Evolutionary conservation across 2,329 filamentous ascomycete genomes (phyloP).

Genomic region (Colletotrichum lindemuthianum): DNA sequence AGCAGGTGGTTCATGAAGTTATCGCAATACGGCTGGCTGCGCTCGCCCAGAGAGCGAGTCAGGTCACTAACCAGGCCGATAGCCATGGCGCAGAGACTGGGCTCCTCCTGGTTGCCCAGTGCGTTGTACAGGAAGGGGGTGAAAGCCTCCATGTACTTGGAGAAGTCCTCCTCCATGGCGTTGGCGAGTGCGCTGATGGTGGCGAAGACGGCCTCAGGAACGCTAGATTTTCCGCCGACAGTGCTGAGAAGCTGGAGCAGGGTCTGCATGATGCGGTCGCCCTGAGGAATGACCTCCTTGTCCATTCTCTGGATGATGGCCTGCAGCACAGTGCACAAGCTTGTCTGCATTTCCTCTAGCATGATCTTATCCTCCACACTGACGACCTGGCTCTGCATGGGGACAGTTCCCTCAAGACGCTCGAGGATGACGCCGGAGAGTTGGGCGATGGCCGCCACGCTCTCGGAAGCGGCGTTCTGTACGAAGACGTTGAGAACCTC

Average conservation of each 20-base stretch:
- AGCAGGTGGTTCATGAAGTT: conserved; percentile 98
- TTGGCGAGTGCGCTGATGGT: conserved; percentile 92
- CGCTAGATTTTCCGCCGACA: conserved; percentile 86
- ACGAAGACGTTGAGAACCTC: conserved; percentile 97
- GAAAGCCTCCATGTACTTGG: conserved; percentile 98
- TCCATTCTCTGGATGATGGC: conserved; percentile 92
- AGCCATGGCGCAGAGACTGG: conserved; percentile 93
- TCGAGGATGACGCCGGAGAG: conserved; percentile 90
- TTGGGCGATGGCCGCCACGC: conserved; percentile 80
- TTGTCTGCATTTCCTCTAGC: conserved; percentile 97
- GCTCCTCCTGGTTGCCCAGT: conserved; percentile 94
- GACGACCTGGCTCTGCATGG: conserved; percentile 91
- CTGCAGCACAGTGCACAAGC: conserved; percentile 89
- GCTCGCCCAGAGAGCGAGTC: conserved; percentile 87
- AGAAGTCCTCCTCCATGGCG: conserved; percentile 90
- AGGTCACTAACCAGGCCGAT: conserved; percentile 98
- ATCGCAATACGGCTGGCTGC: conserved; percentile 94
- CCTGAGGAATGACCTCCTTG: conserved; percentile 87
- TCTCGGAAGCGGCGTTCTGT: conserved; percentile 88
- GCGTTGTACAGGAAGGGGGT: conserved; percentile 92
- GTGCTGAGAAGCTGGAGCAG: conserved; percentile 83
- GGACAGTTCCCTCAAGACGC: conserved; percentile 88
- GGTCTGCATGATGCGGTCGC: conserved; percentile 93
- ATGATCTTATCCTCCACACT: conserved; percentile 97
- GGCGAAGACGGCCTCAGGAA: conserved; percentile 93